Evolutionary conservation across 805 yeast species (phyloP).

Genomic region (Zygosaccharomyces gambellarensis): DNA sequence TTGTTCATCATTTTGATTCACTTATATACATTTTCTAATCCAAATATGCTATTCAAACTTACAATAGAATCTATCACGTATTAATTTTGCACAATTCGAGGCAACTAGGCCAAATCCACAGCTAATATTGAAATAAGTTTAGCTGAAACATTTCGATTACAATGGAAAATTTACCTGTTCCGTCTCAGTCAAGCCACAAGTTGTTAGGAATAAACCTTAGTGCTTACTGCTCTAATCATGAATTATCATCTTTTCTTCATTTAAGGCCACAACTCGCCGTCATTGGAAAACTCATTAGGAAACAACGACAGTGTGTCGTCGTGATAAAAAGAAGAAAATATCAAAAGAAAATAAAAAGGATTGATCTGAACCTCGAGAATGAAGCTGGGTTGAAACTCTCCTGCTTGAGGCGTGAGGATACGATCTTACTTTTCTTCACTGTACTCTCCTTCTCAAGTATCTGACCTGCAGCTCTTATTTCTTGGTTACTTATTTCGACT

Average conservation of each 20-base stretch:
- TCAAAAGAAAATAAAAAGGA: not conserved
- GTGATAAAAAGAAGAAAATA: not conserved
- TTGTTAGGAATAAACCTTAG: not conserved
- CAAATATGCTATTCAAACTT: not conserved
- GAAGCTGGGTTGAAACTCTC: constrained; percentile 3
- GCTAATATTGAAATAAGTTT: not conserved
- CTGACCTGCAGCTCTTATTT: not conserved
- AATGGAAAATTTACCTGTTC: not conserved
- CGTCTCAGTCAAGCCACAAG: constrained; percentile 2
- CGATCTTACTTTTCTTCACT: not conserved
- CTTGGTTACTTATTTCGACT: not conserved
- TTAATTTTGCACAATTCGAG: not conserved
- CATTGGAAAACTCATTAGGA: constrained; percentile 7
- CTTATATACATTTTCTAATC: constrained; percentile 1
- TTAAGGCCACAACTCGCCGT: constrained; percentile 6
- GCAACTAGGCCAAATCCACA: not conserved
- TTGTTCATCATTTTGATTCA: not conserved
- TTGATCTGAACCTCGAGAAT: not conserved
- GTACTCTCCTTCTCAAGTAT: not conserved
- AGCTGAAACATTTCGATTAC: not conserved
- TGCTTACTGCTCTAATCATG: not conserved
- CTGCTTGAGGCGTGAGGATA: not conserved
- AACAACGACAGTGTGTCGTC: constrained; percentile 6
- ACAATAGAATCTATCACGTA: not conserved
- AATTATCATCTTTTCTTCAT: not conserved